Percentiles rank a stretch among this genome's conserved stretches.
Conservation (phyloP, 2,329 filamentous ascomycete species). For the Xylaria polymorpha region DNA sequence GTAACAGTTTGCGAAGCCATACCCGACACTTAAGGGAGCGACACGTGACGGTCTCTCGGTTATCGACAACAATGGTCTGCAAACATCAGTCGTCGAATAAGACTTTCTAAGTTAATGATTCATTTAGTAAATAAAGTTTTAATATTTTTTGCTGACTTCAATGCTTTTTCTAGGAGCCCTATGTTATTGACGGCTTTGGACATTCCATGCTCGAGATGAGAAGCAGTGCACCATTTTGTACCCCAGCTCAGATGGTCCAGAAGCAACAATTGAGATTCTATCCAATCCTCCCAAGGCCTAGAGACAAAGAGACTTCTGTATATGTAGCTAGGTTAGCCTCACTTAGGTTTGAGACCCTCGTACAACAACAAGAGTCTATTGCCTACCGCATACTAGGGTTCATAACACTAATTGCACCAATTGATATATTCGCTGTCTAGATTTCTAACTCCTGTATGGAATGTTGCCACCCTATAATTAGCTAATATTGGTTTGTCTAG, state of each 20-base stretch:
- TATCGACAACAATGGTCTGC: background rate
- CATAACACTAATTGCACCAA: no score
- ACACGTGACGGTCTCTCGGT: background rate
- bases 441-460: background rate
- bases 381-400: no score
- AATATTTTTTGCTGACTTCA: no score
- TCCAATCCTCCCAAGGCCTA: background rate
- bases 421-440: background rate
- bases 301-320: no score
- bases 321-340: no score
- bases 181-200: no score
- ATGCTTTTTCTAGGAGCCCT: no score
- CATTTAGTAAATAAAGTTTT: no score
- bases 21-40: background rate
- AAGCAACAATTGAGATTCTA: background rate
- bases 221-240: background rate
- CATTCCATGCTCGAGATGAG: background rate
- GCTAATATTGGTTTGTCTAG: background rate
- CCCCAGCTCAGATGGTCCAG: background rate
- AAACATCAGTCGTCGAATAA: background rate
- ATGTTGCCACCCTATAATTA: background rate
- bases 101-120: no score
- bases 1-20: background rate
- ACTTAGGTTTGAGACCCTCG: no score
- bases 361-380: no score